Conservation (phyloP, 2,329 filamentous ascomycete genomes). For the Dissoconium aciculare region DNA sequence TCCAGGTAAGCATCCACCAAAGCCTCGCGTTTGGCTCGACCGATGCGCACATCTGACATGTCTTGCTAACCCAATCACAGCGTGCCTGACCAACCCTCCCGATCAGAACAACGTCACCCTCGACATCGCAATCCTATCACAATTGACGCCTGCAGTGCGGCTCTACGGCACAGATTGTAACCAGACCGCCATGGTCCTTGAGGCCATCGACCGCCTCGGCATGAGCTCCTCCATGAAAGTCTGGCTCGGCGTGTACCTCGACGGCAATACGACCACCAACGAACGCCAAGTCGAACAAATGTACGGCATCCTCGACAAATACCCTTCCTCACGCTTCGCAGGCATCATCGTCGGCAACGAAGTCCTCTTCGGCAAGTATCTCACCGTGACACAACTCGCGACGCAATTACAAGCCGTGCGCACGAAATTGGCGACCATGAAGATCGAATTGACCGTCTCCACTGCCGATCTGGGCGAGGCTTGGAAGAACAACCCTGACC, state of each 20-base stretch:
- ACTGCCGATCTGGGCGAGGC: conserved; percentile 75
- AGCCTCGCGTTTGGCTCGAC: too few species aligned
- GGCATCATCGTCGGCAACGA: conserved; percentile 51
- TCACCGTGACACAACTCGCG: conserved; percentile 50
- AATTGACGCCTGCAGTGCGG: conserved; percentile 74
- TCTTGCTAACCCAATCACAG: too few species aligned
- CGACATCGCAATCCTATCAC: conserved; percentile 77
- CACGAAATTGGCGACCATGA: conserved; percentile 52
- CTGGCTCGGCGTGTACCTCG: conserved; percentile 92
- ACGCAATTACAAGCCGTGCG: conserved; percentile 52
- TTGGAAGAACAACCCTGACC: conserved; percentile 27
- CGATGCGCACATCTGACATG: too few species aligned
- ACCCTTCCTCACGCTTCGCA: conserved; percentile 39
- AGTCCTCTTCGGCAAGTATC: conserved; percentile 47
- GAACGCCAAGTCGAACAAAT: conserved; percentile 67
- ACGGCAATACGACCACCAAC: conserved; percentile 70
- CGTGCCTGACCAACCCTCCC: conserved; percentile 64
- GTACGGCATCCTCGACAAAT: conserved; percentile 63
- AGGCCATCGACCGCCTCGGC: conserved; percentile 60
- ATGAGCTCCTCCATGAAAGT: conserved; percentile 62
- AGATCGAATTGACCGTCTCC: conserved; percentile 60
- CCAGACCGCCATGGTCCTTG: conserved; percentile 84
- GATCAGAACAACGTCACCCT: conserved; percentile 90
- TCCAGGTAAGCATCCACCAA: too few species aligned
- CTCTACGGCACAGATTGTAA: conserved; percentile 96